Evolutionary conservation across 768 basidiomycete genomes (phyloP).

Genomic region (Kwoniella dendrophila): DNA sequence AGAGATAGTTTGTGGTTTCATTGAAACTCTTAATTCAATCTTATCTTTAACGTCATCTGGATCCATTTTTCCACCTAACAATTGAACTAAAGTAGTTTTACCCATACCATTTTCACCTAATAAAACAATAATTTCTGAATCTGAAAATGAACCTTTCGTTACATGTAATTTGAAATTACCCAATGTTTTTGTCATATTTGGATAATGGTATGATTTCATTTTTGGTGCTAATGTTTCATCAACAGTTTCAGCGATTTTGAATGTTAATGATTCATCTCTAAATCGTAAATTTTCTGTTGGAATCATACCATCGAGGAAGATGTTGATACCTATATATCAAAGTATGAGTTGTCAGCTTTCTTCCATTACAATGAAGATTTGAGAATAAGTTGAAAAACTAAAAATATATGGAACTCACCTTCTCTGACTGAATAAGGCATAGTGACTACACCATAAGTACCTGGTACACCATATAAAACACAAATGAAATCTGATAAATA

Average conservation of each 20-base stretch:
- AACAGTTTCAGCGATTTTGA: conserved; percentile 96
- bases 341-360: background rate
- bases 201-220: conserved; percentile 87
- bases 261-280: conserved; percentile 90
- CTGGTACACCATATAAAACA: conserved; percentile 80
- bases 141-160: conserved; percentile 86
- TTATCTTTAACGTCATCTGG: conserved; percentile 83
- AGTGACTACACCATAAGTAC: conserved; percentile 75
- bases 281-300: conserved; percentile 98
- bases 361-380: no score
- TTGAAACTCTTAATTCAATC: conserved; percentile 77
- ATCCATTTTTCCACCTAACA: conserved; percentile 82
- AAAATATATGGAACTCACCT: conserved; percentile 62
- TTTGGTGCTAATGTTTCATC: conserved; percentile 86
- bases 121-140: conserved; percentile 99
- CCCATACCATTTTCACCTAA: conserved; percentile 99
- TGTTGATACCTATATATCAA: conserved; percentile 81
- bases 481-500: conserved; percentile 99
- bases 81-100: conserved; percentile 95
- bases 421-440: conserved; percentile 98
- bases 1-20: conserved; percentile 98
- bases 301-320: conserved; percentile 98
- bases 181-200: conserved; percentile 94
- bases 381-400: no score
- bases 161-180: conserved; percentile 95